phyloP scores from a whole-genome alignment of 2,329 filamentous ascomycete species.

The Cytospora paraplurivora region DNA sequence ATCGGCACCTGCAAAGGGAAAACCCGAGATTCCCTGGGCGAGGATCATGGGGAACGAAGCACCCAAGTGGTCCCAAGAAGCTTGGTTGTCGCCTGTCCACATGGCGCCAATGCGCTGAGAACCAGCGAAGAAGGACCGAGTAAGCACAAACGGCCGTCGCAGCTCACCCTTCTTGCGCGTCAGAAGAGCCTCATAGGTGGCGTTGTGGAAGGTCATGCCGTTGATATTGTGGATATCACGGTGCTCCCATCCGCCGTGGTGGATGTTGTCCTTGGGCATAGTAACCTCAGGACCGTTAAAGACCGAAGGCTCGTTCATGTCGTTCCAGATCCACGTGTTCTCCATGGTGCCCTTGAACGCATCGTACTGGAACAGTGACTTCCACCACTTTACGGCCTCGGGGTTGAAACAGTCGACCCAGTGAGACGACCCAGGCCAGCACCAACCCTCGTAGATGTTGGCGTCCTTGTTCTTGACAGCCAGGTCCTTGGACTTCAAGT shows the following conservation, averaged over 20 bases:
- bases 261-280: slow-evolving; percentile 98
- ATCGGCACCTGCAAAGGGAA: slow-evolving; percentile 91
- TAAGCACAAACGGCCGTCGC: slow-evolving; percentile 87
- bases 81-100: slow-evolving; percentile 99
- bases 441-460: slow-evolving; percentile 92
- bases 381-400: slow-evolving; percentile 91
- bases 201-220: slow-evolving; percentile 93
- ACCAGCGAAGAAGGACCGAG: slow-evolving; percentile 88
- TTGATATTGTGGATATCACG: slow-evolving; percentile 96
- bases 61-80: slow-evolving; percentile 87
- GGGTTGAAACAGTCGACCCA: slow-evolving; percentile 98
- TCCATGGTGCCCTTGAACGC: slow-evolving; percentile 81
- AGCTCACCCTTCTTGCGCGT: slow-evolving; percentile 84
- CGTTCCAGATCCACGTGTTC: slow-evolving; percentile 97
- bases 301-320: slow-evolving; percentile 99
- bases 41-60: slow-evolving; percentile 91
- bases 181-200: slow-evolving; percentile 82
- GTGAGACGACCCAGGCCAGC: slow-evolving; percentile 95
- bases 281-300: slow-evolving; percentile 98
- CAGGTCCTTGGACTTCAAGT: slow-evolving; percentile 81
- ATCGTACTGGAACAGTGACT: slow-evolving; percentile 81
- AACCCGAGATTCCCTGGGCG: slow-evolving; percentile 89
- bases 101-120: slow-evolving; percentile 89
- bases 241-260: slow-evolving; percentile 91
- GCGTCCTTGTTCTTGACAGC: slow-evolving; percentile 89